These are phyloP conservation scores for Cantharellus cinnabarinus DNA, from an alignment of 768 basidiomycete species.

Conservation along the genomic window DNA sequence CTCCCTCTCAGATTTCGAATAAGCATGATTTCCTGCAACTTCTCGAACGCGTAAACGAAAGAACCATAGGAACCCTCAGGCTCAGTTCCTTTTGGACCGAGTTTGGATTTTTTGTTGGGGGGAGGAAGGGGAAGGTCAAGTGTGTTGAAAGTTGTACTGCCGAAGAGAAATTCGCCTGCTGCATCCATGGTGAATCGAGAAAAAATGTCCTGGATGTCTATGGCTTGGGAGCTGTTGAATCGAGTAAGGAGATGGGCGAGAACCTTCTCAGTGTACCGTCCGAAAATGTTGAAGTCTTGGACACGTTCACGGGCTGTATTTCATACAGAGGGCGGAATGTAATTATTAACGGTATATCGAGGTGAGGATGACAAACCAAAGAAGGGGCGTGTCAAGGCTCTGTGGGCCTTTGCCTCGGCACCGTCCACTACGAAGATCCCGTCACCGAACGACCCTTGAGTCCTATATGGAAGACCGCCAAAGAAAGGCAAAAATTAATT, in stretches of 20 bases:
- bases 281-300: conserved; percentile 9
- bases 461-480: not conserved
- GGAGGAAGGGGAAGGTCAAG: conserved; percentile 5
- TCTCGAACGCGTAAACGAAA: conserved; percentile 7
- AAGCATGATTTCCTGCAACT: not conserved
- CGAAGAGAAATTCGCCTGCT: conserved; percentile 4
- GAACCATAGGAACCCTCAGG: not conserved
- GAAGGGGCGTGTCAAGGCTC: conserved; percentile 14
- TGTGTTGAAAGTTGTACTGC: conserved; percentile 4
- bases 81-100: not conserved
- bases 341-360: not conserved
- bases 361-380: conserved; percentile 9
- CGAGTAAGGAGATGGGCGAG: conserved; percentile 2
- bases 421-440: conserved; percentile 19
- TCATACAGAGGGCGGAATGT: not conserved
- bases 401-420: conserved; percentile 21
- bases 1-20: not conserved
- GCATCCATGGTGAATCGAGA: conserved; percentile 7
- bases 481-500: conserved; percentile 6
- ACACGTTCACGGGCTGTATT: conserved; percentile 10
- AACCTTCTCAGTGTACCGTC: conserved; percentile 7
- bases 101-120: not conserved
- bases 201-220: conserved; percentile 8
- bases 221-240: conserved; percentile 10
- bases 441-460: conserved; percentile 10